phyloP scores from a whole-genome alignment of 2,329 filamentous ascomycete genomes.

The Aspergillus sp. region DNA sequence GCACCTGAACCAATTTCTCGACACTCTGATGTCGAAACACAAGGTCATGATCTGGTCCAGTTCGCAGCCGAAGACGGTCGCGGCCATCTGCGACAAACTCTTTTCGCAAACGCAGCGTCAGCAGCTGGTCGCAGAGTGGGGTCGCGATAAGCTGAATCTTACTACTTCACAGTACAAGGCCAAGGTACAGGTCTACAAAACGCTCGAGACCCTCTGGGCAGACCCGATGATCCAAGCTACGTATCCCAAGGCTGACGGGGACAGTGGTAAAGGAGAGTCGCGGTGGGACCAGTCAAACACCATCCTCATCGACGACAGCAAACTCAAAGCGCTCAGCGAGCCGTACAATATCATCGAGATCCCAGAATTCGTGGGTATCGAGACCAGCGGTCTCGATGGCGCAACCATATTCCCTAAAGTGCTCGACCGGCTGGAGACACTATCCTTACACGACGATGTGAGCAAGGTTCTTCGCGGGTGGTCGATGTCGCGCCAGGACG shows the following conservation, averaged over 20 bases:
- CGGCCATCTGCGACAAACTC: conserved; percentile 49
- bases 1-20: conserved; percentile 59
- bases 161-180: conserved; percentile 53
- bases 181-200: conserved; percentile 85
- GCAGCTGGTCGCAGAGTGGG: conserved; percentile 64
- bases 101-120: conserved; percentile 48
- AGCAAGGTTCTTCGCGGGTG: conserved; percentile 35
- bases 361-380: conserved; percentile 59
- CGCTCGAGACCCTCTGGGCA: conserved; percentile 64
- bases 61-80: conserved; percentile 64
- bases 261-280: conserved; percentile 27
- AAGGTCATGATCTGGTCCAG: conserved; percentile 87
- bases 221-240: conserved; percentile 35
- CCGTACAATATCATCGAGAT: conserved; percentile 75
- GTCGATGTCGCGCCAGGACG: conserved; percentile 12
- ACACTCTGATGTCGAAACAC: conserved; percentile 66
- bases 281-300: conserved; percentile 79
- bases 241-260: conserved; percentile 26
- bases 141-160: conserved; percentile 66
- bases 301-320: conserved; percentile 77
- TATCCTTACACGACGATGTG: conserved; percentile 43
- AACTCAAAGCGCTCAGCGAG: conserved; percentile 70
- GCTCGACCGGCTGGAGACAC: conserved; percentile 44
- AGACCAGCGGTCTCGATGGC: conserved; percentile 32
- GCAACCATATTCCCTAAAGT: conserved; percentile 44